Percentiles rank a stretch among this genome's conserved stretches.
Evolutionary conservation across 148 eudicot genomes (phyloP).

Genomic region (Vaccinium macrocarpon): DNA sequence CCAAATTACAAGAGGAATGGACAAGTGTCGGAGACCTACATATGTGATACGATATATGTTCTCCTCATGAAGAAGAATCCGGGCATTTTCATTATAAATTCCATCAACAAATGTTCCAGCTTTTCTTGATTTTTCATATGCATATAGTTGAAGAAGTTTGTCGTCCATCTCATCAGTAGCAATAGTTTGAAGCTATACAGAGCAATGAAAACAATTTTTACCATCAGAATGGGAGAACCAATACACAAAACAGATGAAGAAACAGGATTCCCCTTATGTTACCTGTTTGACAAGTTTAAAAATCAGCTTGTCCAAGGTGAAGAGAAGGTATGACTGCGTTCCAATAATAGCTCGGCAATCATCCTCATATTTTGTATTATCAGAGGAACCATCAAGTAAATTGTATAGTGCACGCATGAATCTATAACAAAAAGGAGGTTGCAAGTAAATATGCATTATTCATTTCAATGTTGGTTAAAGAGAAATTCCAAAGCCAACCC

Average conservation of each 20-base stretch:
- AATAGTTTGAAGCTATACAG: slow-evolving; percentile 66
- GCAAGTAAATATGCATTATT: slow-evolving; percentile 12
- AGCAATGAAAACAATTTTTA: slow-evolving; percentile 5
- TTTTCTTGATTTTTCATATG: slow-evolving; percentile 79
- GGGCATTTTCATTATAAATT: slow-evolving; percentile 70
- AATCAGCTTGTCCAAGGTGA: slow-evolving; percentile 90
- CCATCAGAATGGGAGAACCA: slow-evolving; percentile 9
- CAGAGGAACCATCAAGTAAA: slow-evolving; percentile 79
- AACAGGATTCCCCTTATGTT: background rate
- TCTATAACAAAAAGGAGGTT: slow-evolving; percentile 35
- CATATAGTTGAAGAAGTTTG: slow-evolving; percentile 72
- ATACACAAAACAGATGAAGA: background rate
- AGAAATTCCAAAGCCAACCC: slow-evolving; percentile 14
- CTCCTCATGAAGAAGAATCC: slow-evolving; percentile 73
- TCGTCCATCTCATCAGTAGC: slow-evolving; percentile 68
- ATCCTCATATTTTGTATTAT: slow-evolving; percentile 89
- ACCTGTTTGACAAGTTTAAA: slow-evolving; percentile 90
- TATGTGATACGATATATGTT: slow-evolving; percentile 70
- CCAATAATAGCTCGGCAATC: slow-evolving; percentile 92
- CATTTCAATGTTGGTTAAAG: slow-evolving; percentile 16
- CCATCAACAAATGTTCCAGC: slow-evolving; percentile 52
- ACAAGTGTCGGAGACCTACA: slow-evolving; percentile 42
- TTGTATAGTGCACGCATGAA: slow-evolving; percentile 70
- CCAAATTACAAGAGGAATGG: background rate
- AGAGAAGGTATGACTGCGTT: slow-evolving; percentile 77